phyloP scores from a whole-genome alignment of 805 yeast species.

The Wickerhamiella nectarea region DNA sequence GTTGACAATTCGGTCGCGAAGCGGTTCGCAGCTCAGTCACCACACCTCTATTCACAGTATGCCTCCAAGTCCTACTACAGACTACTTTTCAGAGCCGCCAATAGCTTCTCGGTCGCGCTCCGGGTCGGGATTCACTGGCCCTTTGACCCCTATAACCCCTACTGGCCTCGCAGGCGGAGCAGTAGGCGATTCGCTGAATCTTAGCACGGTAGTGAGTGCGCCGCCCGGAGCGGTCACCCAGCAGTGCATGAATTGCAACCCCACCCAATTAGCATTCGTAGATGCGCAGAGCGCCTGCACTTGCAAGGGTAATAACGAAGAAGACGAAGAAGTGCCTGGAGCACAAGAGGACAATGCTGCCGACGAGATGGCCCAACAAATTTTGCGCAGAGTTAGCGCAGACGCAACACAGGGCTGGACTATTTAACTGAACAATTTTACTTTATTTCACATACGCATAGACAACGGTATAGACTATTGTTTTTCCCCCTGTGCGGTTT shows the following conservation, averaged over 20 bases:
- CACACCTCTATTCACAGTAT: background rate
- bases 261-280: background rate
- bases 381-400: slow-evolving; percentile 22
- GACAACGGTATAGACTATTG: no score
- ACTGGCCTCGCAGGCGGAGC: slow-evolving; percentile 4
- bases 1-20: slow-evolving; percentile 1
- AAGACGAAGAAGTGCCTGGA: slow-evolving; percentile 10
- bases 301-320: slow-evolving; percentile 27
- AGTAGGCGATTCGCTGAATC: background rate
- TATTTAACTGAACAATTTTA: slow-evolving; percentile 2
- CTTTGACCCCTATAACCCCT: slow-evolving; percentile 6
- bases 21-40: background rate
- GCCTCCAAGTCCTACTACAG: slow-evolving; percentile 3
- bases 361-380: slow-evolving; percentile 26
- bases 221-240: background rate
- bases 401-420: slow-evolving; percentile 9
- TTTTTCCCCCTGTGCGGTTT: no score
- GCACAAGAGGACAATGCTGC: slow-evolving; percentile 18
- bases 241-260: background rate
- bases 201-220: background rate
- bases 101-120: background rate
- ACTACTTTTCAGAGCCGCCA: background rate
- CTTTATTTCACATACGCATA: no score
- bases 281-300: background rate
- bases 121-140: slow-evolving; percentile 1